Conservation (phyloP, 768 basidiomycete genomes). For the Pluteus cervinus region DNA sequence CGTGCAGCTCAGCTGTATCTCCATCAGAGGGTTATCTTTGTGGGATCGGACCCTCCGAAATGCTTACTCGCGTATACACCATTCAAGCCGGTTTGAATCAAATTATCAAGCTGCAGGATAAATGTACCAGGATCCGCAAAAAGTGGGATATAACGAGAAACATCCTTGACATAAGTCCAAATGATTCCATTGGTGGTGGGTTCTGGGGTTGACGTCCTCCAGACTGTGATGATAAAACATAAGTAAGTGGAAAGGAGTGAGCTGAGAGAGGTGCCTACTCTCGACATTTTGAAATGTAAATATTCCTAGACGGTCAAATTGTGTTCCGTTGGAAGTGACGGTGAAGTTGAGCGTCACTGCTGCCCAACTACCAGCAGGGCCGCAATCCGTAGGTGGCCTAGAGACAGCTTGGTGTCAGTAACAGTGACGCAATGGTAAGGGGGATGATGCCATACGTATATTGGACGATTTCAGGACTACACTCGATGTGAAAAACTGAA, state of each 20-base stretch:
- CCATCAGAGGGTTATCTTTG: not conserved
- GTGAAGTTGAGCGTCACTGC: constrained; percentile 74
- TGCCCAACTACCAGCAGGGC: constrained; percentile 65
- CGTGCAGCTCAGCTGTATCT: constrained; percentile 52
- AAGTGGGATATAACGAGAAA: constrained; percentile 64
- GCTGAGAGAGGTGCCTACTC: constrained; percentile 42
- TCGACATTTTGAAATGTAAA: constrained; percentile 78
- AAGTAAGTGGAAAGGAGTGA: no score
- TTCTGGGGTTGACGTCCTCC: constrained; percentile 7
- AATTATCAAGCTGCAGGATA: constrained; percentile 69
- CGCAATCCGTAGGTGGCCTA: constrained; percentile 72
- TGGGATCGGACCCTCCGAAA: not conserved
- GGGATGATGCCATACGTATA: constrained; percentile 34
- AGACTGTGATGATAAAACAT: not conserved
- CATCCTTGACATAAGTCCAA: constrained; percentile 49
- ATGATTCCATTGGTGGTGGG: constrained; percentile 6
- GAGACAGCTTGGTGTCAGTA: not conserved
- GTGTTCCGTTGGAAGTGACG: constrained; percentile 71
- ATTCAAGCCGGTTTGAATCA: constrained; percentile 48
- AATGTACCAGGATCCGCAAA: constrained; percentile 65
- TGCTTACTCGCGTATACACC: constrained; percentile 65
- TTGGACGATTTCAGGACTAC: constrained; percentile 61
- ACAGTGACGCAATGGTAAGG: not conserved
- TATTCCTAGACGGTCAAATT: constrained; percentile 65
- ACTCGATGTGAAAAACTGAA: not conserved